A percentile compares a stretch with the other conserved stretches of the same genome.
These are phyloP conservation scores for Aspergillus luchuensis DNA, from an alignment of 2,329 filamentous ascomycete genomes.

Conservation along the genomic window DNA sequence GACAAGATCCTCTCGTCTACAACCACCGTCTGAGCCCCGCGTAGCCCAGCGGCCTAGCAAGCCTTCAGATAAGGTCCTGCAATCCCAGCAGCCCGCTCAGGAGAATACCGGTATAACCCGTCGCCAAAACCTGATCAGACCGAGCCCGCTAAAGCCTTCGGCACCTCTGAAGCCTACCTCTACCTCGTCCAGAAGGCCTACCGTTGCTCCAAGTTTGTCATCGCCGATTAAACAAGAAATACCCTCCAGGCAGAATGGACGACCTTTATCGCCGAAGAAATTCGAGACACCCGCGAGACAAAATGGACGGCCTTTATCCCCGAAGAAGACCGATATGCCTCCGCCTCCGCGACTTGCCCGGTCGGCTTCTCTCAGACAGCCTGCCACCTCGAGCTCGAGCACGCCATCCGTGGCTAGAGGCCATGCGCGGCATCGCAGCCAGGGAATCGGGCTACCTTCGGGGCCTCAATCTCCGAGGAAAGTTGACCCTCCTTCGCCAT, in stretches of 20 bases:
- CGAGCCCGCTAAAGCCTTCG: constrained; percentile 25
- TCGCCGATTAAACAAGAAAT: constrained; percentile 25
- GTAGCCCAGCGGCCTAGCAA: constrained; percentile 21
- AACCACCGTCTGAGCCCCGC: constrained; percentile 21
- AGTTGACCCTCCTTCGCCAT: constrained; percentile 21
- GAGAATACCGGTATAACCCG: constrained; percentile 21
- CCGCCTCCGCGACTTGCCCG: constrained; percentile 37
- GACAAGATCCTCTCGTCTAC: constrained; percentile 21
- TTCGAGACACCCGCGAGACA: constrained; percentile 11
- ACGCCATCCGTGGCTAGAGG: constrained; percentile 21
- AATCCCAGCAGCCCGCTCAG: constrained; percentile 13
- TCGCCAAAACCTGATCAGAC: constrained; percentile 35
- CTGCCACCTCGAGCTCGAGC: constrained; percentile 24
- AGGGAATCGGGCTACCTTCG: constrained; percentile 28
- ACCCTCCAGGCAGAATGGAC: constrained; percentile 14
- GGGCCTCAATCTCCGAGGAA: constrained; percentile 17
- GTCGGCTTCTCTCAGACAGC: constrained; percentile 43
- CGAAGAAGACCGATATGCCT: constrained; percentile 36
- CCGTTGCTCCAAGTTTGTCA: constrained; percentile 19
- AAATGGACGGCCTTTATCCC: constrained; percentile 24
- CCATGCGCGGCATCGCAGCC: constrained; percentile 41
- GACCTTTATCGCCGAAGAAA: constrained; percentile 26
- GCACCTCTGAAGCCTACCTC: constrained; percentile 19
- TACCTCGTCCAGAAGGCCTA: constrained; percentile 22
- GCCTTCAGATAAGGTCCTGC: constrained; percentile 17